These are phyloP conservation scores for Backusella circina DNA, from an alignment of 192 early-diverging fungal species.

Conservation along the genomic window DNA sequence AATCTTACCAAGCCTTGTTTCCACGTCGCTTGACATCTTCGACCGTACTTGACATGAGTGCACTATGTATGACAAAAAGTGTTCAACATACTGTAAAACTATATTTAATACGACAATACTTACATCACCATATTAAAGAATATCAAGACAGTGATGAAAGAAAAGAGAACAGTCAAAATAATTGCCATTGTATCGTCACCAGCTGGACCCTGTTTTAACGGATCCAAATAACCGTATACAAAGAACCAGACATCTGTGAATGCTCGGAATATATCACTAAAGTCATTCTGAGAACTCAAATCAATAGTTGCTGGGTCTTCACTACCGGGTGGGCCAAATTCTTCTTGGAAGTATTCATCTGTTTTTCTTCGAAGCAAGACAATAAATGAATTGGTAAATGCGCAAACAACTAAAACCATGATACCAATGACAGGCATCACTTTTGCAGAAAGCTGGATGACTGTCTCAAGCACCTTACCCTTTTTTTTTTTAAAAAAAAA, in stretches of 20 bases:
- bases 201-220: neutral
- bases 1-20: conserved; percentile 5
- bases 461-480: conserved; percentile 5
- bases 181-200: neutral
- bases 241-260: conserved; percentile 2
- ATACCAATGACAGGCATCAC: conserved; percentile 2
- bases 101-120: neutral
- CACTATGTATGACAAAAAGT: neutral
- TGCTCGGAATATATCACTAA: neutral
- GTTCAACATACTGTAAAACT: neutral
- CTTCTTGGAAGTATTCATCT: neutral
- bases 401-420: neutral
- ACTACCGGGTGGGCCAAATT: neutral
- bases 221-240: conserved; percentile 1
- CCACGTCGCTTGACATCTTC: neutral
- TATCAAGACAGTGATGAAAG: conserved; percentile 1
- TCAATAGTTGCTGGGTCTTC: neutral
- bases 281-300: neutral
- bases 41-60: conserved; percentile 13
- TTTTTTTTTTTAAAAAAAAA: neutral
- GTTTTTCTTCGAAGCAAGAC: neutral
- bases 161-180: neutral
- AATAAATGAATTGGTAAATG: conserved; percentile 11
- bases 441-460: neutral
- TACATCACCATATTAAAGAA: conserved; percentile 23